Base-by-base conservation (phyloP, 129 eudicot genomes). In the Pulicaria dysenterica region DNA sequence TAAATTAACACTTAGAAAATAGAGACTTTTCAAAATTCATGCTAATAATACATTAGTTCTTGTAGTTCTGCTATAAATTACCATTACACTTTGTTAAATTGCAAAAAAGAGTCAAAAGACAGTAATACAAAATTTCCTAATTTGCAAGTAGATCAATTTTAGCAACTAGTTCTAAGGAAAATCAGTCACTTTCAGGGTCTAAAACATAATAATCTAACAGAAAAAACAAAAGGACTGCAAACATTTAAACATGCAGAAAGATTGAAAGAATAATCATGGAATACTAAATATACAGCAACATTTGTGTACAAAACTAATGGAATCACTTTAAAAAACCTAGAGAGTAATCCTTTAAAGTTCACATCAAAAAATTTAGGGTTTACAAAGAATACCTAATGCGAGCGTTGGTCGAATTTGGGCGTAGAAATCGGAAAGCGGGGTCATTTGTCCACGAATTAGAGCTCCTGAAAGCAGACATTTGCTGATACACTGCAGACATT, bases 401-500 rank as follows among this genome's bases (percentile, higher is more conserved):
- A 42, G 55, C 12, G 16, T 38, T 70, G 17, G 75, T 62, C 4
- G 80, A 39, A 67, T 67, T 46, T 38, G 74, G 61, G 42, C 63
- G 76, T 8, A 61, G 36, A 53, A 70, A 24, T 54, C 72, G 72
- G 45, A 77, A 77, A 51, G 77, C 50, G 15, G 82, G 37, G 66
- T 77, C 59, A 61, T 77, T 77, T 6, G 50, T 10, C 14, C 47
- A 58, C 2, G 69, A 59, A 68, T 47, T 67, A 3, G 46, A 70
- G 77, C 13, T 70, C 45, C 42, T 77, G 71, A 77, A 70, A 70
- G 82, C 82, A 50, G 77, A 61, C 72, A 77, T 51, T 43, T 70
- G 77, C 62, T 77, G 76, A 60, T 60, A 77, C 5, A 56, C 54
- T 16, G 61, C 4, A 11, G 73, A 64, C 56, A 55, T 74, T 0